Evolutionary conservation across 2,329 filamentous ascomycete genomes (phyloP).

Genomic region (Aspergillus niger): DNA sequence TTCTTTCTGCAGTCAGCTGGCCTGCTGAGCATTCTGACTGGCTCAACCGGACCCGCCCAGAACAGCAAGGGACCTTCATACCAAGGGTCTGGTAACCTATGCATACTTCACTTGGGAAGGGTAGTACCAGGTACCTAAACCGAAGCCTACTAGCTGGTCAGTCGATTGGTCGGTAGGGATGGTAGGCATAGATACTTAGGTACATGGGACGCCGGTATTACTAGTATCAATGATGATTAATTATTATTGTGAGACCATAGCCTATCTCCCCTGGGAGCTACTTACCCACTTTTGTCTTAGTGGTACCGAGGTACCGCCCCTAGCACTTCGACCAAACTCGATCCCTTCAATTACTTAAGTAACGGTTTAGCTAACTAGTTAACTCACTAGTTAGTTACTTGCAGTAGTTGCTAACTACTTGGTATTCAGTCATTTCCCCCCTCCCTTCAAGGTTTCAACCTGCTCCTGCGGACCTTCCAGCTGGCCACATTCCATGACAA

Average conservation of each 20-base stretch:
- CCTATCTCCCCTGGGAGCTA: neutral
- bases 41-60: conserved; percentile 28
- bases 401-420: too few species aligned
- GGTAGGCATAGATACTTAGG: too few species aligned
- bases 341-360: too few species aligned
- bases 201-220: too few species aligned
- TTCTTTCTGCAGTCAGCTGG: conserved; percentile 38
- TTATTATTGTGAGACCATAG: neutral
- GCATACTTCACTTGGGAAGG: neutral
- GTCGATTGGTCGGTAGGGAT: too few species aligned
- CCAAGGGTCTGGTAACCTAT: conserved; percentile 5
- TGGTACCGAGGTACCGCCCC: too few species aligned
- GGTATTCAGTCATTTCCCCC: too few species aligned
- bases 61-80: conserved; percentile 24
- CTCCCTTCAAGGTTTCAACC: neutral
- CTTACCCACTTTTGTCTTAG: neutral
- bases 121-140: too few species aligned
- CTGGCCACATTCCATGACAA: neutral
- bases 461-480: neutral
- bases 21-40: conserved; percentile 29
- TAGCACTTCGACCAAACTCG: too few species aligned
- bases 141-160: too few species aligned
- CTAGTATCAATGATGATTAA: neutral
- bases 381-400: too few species aligned
- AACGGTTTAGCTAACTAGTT: too few species aligned